Evolutionary conservation across 2,329 filamentous ascomycete species (phyloP), one percentile per base, ranked within the genome.

Genomic region (Scedosporium aurantiacum): DNA sequence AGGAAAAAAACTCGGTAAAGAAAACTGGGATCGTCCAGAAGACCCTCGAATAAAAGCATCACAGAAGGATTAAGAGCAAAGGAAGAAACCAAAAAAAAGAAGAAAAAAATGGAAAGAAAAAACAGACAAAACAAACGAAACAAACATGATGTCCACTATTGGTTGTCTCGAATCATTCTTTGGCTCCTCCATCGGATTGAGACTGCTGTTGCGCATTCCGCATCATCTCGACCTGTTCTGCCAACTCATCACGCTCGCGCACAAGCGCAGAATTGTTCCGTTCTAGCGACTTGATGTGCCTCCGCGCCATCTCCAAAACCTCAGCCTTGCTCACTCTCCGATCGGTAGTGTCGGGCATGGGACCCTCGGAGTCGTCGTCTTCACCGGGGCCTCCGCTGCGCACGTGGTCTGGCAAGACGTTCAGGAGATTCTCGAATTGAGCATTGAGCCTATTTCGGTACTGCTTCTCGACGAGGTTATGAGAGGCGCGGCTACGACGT

Each of bases 281-380:
- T 63, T 74, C 72, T 27, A 74, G 63, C 52, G 64, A 62, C 59
- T 67, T 62, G 47, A 74, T 74, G 58, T 74, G 70, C 55, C 65
- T 63, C 12, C 69, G 67, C 40, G 72, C 72, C 65, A 72, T 66
- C 43, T 74, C 72, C 32, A 74, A 61, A 4, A 74, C 71, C 60
- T 74, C 71, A 7, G 68, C 71, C 61, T 74, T 74, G 64, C 71
- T 74, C 25, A 72, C 64, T n/a, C 68, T 67, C 25, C 64, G 66
- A n/a, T 71, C 69, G 1, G 65, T 64, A 3, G 65, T 43, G 18
- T 68, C 67, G 16, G 23, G 21, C 32, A 43, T 25, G 37, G 23
- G 18, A 25, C 41, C 58, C n/a, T 50, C 25, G 6, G 41, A 43
- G 37, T 62, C 56, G 50, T 64, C 61, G 58, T 58, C 61, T 28